phyloP scores from a whole-genome alignment of 2,329 filamentous ascomycete species.

The Microdochium bolleyi region DNA sequence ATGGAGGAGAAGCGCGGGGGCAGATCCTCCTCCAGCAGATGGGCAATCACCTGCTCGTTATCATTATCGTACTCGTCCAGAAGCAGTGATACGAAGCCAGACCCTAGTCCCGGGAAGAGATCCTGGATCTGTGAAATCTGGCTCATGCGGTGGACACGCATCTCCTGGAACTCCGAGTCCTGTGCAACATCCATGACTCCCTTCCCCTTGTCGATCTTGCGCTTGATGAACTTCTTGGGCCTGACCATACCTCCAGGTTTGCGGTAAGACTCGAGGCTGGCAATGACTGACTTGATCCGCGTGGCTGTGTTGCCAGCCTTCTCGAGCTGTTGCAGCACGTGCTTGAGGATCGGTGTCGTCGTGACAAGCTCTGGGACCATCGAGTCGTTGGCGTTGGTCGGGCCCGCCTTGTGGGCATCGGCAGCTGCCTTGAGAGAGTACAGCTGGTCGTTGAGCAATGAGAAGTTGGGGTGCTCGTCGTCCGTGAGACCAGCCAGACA shows the following conservation, averaged over 20 bases:
- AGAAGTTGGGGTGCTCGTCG: constrained; percentile 58
- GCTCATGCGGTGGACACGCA: constrained; percentile 77
- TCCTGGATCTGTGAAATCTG: constrained; percentile 88
- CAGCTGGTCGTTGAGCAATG: constrained; percentile 72
- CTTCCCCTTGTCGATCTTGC: constrained; percentile 62
- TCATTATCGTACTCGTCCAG: constrained; percentile 73
- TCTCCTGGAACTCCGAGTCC: constrained; percentile 31
- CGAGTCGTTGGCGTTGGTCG: constrained; percentile 53
- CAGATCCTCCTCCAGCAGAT: constrained; percentile 71
- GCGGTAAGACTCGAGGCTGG: constrained; percentile 51
- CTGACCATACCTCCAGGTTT: constrained; percentile 44
- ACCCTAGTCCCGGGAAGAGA: constrained; percentile 80
- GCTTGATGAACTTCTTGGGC: constrained; percentile 40
- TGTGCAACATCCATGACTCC: constrained; percentile 27
- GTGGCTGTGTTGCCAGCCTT: constrained; percentile 38
- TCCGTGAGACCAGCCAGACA: constrained; percentile 65
- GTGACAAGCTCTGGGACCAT: constrained; percentile 79
- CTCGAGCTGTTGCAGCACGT: constrained; percentile 48
- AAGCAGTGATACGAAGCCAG: constrained; percentile 70
- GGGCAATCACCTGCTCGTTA: constrained; percentile 70
- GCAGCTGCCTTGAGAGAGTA: constrained; percentile 71
- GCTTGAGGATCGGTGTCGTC: constrained; percentile 65
- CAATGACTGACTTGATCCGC: constrained; percentile 52
- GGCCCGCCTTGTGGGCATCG: constrained; percentile 51
- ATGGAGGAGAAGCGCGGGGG: constrained; percentile 56